Evolutionary conservation across 305 asterid species (phyloP).

Genomic region (Caryopteris hybrid): DNA sequence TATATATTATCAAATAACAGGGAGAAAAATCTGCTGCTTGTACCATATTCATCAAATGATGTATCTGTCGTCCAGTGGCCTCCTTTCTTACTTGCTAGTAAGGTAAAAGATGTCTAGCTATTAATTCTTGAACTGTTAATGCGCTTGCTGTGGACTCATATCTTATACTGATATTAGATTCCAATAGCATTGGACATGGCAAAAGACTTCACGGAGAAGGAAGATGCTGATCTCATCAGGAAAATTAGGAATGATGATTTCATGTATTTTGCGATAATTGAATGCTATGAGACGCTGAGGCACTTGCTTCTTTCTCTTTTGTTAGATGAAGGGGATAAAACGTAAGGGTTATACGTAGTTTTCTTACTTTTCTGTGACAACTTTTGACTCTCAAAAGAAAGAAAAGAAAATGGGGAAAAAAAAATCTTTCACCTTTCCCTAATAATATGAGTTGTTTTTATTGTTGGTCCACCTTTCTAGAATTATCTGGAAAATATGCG

Average conservation of each 20-base stretch:
- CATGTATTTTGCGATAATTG: constrained; percentile 84
- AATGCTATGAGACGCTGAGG: constrained; percentile 79
- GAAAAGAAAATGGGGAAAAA: not conserved
- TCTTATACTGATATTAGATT: constrained; percentile 47
- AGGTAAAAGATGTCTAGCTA: constrained; percentile 49
- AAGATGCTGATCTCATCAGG: constrained; percentile 84
- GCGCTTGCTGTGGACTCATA: constrained; percentile 25
- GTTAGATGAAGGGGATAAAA: constrained; percentile 50
- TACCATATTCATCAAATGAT: constrained; percentile 84
- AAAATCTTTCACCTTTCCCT: not conserved
- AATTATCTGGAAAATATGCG: constrained; percentile 55
- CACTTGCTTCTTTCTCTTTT: constrained; percentile 64
- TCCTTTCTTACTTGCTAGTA: constrained; percentile 98
- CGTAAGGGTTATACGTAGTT: constrained; percentile 45
- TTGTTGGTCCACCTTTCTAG: constrained; percentile 36
- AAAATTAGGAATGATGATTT: constrained; percentile 80
- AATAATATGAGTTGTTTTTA: not conserved
- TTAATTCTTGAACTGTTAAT: constrained; percentile 9
- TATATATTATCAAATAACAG: constrained; percentile 35
- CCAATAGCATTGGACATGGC: constrained; percentile 99
- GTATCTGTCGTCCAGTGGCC: constrained; percentile 99
- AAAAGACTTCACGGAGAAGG: constrained; percentile 79
- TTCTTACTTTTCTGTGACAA: constrained; percentile 11
- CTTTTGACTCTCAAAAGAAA: not conserved
- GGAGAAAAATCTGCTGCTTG: constrained; percentile 93